These are phyloP conservation scores for Conidiobolus incongruus DNA, from an alignment of 371 early-diverging fungal species.

Conservation along the genomic window DNA sequence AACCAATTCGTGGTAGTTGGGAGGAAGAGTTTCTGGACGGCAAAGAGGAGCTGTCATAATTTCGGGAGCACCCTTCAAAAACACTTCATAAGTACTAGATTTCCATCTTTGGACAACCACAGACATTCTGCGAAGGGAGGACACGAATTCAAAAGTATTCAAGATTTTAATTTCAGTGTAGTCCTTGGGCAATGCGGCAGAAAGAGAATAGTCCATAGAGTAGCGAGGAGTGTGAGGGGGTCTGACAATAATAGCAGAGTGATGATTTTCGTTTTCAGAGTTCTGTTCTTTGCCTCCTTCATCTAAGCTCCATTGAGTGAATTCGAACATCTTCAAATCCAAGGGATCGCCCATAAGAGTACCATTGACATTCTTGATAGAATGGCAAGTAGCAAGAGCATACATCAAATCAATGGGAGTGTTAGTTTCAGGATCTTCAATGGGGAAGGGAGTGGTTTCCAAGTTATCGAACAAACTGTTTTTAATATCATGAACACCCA, in stretches of 20 bases:
- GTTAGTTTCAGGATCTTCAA: neutral
- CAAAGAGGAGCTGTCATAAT: constrained; percentile 66
- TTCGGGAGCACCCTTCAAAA: constrained; percentile 95
- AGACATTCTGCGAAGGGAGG: constrained; percentile 81
- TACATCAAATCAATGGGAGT: constrained; percentile 14
- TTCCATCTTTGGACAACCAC: constrained; percentile 66
- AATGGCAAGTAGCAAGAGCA: constrained; percentile 93
- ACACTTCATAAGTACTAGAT: constrained; percentile 52
- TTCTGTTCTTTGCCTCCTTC: constrained; percentile 25
- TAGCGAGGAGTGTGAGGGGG: constrained; percentile 43
- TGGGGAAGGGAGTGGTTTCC: neutral
- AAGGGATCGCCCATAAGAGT: constrained; percentile 93
- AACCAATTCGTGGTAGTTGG: constrained; percentile 55
- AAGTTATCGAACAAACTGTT: constrained; percentile 5
- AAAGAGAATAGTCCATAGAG: neutral
- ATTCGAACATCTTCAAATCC: constrained; percentile 97
- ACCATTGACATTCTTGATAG: constrained; percentile 74
- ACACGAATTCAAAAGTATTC: constrained; percentile 88
- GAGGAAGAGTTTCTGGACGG: constrained; percentile 47
- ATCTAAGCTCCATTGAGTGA: constrained; percentile 78
- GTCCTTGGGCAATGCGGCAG: neutral
- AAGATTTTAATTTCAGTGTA: constrained; percentile 72
- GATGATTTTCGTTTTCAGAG: neutral
- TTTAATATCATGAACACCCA: constrained; percentile 49
- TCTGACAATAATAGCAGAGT: constrained; percentile 48